Percentiles rank a stretch among this genome's conserved stretches.
phyloP scores from a whole-genome alignment of 2,329 filamentous ascomycete species.

The Dothistroma pini region DNA sequence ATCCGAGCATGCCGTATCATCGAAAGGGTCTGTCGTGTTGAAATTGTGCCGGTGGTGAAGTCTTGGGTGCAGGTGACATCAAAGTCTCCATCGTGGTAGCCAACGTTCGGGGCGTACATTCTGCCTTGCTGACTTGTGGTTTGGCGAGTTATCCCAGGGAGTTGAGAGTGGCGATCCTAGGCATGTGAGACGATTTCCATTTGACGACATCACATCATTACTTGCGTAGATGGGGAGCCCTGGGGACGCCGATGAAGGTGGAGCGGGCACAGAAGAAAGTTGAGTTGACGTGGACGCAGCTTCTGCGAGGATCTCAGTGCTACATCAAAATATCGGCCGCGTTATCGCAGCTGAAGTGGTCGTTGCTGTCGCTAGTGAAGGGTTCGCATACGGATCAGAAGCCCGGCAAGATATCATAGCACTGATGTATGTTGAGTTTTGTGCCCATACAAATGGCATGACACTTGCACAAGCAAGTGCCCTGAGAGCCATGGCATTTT shows the following conservation, averaged over 20 bases:
- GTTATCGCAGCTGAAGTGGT: neutral
- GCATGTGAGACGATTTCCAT: conserved; percentile 40
- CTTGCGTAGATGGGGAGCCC: conserved; percentile 46
- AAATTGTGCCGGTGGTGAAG: conserved; percentile 38
- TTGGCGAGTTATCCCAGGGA: conserved; percentile 36
- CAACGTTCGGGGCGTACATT: conserved; percentile 41
- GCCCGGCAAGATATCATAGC: neutral
- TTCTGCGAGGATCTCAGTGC: conserved; percentile 44
- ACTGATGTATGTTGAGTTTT: neutral
- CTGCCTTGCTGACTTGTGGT: conserved; percentile 37
- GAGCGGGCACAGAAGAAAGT: conserved; percentile 47
- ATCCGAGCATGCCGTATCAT: conserved; percentile 46
- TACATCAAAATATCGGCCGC: neutral
- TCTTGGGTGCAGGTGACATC: conserved; percentile 37
- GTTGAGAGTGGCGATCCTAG: conserved; percentile 36
- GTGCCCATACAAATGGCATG: neutral
- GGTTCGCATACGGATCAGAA: neutral
- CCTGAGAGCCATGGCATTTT: neutral
- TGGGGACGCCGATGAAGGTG: conserved; percentile 46
- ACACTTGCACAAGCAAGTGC: neutral
- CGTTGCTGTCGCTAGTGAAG: no score
- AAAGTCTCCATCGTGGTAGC: conserved; percentile 40
- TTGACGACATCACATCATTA: conserved; percentile 43
- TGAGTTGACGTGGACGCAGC: conserved; percentile 41
- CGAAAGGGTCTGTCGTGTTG: conserved; percentile 43